Conservation (phyloP, 139 green algal species). For the Mychonastes homosphaera region DNA sequence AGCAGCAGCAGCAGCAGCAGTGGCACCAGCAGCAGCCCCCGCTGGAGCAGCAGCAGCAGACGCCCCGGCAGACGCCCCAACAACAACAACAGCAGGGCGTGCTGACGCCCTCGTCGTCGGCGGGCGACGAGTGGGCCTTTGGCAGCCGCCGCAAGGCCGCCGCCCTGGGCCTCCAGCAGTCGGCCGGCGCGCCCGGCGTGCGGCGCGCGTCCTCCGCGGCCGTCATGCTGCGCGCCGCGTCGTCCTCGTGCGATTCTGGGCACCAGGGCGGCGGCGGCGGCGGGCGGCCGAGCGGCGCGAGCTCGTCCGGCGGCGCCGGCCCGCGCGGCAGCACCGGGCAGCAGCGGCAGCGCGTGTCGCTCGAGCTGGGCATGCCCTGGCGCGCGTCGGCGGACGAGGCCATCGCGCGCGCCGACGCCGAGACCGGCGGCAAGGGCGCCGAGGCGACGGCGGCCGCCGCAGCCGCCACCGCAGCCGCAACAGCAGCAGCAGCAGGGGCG, state of each 20-base stretch:
- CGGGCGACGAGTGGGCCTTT: not conserved
- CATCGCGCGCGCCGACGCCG: not conserved
- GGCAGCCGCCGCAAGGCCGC: not conserved
- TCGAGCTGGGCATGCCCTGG: not conserved
- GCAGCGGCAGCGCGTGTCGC: constrained; percentile 5
- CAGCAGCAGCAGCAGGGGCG: not conserved
- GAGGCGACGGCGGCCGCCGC: not conserved
- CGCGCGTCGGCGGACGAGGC: not conserved
- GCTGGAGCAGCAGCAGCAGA: not conserved
- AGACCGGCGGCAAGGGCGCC: too few species aligned
- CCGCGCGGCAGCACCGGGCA: not conserved
- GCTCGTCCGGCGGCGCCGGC: not conserved
- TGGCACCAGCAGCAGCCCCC: not conserved
- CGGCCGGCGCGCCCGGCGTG: not conserved
- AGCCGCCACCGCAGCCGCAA: not conserved
- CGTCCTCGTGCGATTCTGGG: not conserved
- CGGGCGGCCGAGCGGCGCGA: not conserved
- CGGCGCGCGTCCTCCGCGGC: not conserved
- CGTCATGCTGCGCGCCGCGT: not conserved
- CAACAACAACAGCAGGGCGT: constrained; percentile 1
- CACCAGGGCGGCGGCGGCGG: not conserved
- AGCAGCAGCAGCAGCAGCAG: not conserved
- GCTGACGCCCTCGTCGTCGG: not conserved
- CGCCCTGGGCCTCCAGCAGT: not conserved
- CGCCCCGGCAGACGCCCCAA: not conserved